Evolutionary conservation across 257 asterid genomes (phyloP).

Genomic region (Solanum arcanum): DNA sequence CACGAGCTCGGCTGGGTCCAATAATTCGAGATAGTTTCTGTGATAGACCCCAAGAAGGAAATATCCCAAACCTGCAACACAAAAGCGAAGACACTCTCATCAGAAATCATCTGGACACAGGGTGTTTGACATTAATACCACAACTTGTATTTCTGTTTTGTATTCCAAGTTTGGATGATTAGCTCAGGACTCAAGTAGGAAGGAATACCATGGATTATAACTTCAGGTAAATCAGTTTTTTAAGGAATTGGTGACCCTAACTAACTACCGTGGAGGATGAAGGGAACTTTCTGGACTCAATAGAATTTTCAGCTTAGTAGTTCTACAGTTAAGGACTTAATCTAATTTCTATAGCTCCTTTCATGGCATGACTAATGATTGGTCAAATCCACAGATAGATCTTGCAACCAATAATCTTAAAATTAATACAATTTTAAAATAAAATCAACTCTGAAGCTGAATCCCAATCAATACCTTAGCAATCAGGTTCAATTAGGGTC

Average conservation of each 20-base stretch:
- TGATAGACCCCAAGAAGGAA: conserved; percentile 97
- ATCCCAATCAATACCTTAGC: background rate
- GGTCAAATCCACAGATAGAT: background rate
- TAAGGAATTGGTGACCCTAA: background rate
- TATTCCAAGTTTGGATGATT: background rate
- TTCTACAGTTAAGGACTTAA: background rate
- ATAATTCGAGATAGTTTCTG: conserved; percentile 88
- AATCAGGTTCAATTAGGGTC: background rate
- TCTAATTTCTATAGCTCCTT: background rate
- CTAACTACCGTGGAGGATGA: background rate
- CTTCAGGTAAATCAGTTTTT: background rate
- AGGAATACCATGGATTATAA: background rate
- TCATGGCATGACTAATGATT: background rate
- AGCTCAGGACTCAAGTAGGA: background rate
- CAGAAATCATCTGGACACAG: background rate
- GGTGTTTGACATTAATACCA: background rate
- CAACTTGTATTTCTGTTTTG: background rate
- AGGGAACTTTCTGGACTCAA: background rate
- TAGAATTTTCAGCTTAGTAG: background rate
- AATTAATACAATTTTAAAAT: background rate
- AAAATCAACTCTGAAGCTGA: background rate
- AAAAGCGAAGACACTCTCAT: background rate
- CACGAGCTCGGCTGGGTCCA: conserved; percentile 83
- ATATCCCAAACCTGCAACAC: conserved; percentile 74
- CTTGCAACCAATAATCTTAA: background rate